Evolutionary conservation across 2,329 filamentous ascomycete genomes (phyloP).

Genomic region (Talaromyces sp.): DNA sequence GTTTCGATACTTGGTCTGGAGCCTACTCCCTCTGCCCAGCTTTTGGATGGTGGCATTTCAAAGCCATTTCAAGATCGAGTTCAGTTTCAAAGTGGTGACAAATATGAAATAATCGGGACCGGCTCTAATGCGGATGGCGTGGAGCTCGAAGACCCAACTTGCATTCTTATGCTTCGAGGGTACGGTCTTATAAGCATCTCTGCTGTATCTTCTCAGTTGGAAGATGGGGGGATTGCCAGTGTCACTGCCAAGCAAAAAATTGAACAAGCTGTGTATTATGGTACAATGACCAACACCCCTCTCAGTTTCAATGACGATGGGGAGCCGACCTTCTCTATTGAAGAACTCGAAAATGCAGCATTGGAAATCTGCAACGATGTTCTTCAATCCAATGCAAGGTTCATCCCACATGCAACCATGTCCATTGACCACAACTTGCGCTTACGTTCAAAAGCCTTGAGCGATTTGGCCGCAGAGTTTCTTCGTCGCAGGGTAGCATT

Average conservation of each 20-base stretch:
- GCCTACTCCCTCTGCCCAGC: slow-evolving; percentile 69
- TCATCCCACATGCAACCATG: slow-evolving; percentile 66
- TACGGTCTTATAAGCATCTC: slow-evolving; percentile 54
- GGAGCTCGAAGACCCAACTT: slow-evolving; percentile 35
- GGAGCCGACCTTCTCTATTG: slow-evolving; percentile 59
- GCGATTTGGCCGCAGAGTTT: slow-evolving; percentile 68
- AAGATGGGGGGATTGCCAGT: slow-evolving; percentile 46
- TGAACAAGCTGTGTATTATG: slow-evolving; percentile 92
- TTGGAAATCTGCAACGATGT: slow-evolving; percentile 75
- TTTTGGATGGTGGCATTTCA: slow-evolving; percentile 60
- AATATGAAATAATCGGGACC: slow-evolving; percentile 46
- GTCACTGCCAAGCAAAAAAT: slow-evolving; percentile 84
- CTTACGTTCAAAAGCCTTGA: slow-evolving; percentile 65
- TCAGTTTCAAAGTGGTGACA: slow-evolving; percentile 59
- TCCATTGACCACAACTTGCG: slow-evolving; percentile 78
- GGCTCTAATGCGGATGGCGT: slow-evolving; percentile 38
- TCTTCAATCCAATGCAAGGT: slow-evolving; percentile 67
- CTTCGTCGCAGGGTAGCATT: slow-evolving; percentile 58
- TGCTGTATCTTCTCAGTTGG: slow-evolving; percentile 28
- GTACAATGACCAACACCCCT: slow-evolving; percentile 74
- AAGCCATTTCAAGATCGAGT: slow-evolving; percentile 80
- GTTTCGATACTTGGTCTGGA: slow-evolving; percentile 64
- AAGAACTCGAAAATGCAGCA: slow-evolving; percentile 72
- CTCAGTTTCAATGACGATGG: slow-evolving; percentile 71
- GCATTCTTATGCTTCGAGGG: slow-evolving; percentile 52